These are phyloP conservation scores for Hyaloscypha bicolor DNA, from an alignment of 495 filamentous ascomycete genomes.

Conservation along the genomic window DNA sequence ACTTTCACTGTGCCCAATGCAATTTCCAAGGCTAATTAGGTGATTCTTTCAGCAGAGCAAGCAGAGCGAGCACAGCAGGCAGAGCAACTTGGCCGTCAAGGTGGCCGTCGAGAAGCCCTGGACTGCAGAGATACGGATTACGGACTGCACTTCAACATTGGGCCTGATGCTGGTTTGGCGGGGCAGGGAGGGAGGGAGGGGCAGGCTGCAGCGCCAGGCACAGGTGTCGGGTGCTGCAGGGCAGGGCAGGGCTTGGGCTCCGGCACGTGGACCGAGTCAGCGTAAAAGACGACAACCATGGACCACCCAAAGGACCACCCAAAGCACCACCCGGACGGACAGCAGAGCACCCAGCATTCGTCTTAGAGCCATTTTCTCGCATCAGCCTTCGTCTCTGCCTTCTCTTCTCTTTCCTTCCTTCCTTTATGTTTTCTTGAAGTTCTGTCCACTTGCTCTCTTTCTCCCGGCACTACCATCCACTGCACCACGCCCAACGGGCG, in stretches of 20 bases:
- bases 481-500: neutral
- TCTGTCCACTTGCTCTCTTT: neutral
- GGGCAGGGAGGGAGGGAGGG: neutral
- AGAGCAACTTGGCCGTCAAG: conserved; percentile 5
- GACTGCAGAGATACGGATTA: neutral
- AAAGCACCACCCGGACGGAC: neutral
- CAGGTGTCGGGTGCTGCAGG: neutral
- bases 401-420: neutral
- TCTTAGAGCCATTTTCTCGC: neutral
- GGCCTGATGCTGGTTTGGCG: neutral
- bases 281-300: neutral
- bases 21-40: conserved; percentile 14
- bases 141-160: neutral
- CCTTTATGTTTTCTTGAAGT: neutral
- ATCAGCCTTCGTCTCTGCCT: neutral
- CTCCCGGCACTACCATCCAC: neutral
- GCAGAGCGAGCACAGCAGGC: too few relatives aligned
- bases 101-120: neutral
- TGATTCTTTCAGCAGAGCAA: neutral
- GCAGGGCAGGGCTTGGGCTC: neutral
- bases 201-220: conserved; percentile 1
- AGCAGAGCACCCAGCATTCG: neutral
- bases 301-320: neutral
- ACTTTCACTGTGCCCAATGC: neutral
- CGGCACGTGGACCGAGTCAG: conserved; percentile 13